Evolutionary conservation across 305 asterid genomes (phyloP).

Genomic region (Rubia tinctorum): DNA sequence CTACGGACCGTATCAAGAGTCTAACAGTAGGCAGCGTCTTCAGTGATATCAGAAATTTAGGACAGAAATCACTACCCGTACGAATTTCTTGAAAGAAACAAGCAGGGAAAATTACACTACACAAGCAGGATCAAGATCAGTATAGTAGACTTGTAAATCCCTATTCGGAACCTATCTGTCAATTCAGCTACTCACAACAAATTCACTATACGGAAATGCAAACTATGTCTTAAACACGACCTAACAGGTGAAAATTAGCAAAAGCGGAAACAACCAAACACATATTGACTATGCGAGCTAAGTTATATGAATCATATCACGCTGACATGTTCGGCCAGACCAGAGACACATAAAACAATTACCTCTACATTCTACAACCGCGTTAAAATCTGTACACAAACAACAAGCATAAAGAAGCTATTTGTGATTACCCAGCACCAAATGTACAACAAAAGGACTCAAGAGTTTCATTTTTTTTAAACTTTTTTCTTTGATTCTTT

Average conservation of each 20-base stretch:
- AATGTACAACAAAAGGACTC: conserved; percentile 46
- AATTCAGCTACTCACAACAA: neutral
- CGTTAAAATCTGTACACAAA: neutral
- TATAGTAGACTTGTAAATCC: neutral
- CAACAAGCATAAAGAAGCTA: neutral
- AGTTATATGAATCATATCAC: neutral
- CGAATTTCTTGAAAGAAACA: neutral
- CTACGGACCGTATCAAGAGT: neutral
- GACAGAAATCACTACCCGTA: neutral
- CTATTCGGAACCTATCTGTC: neutral
- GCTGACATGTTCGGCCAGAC: neutral
- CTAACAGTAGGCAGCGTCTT: neutral
- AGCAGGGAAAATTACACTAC: neutral
- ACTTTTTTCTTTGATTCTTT: neutral
- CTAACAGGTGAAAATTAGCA: neutral
- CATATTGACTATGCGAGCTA: neutral
- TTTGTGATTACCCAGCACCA: neutral
- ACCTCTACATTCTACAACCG: neutral
- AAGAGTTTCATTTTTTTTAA: conserved; percentile 6
- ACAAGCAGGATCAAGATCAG: neutral
- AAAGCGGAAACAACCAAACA: neutral
- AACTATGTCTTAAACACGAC: neutral
- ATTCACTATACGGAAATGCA: neutral
- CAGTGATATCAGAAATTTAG: neutral
- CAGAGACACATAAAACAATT: neutral